Conservation (phyloP, 208 protist species). For the Plasmodiophora brassicae region DNA sequence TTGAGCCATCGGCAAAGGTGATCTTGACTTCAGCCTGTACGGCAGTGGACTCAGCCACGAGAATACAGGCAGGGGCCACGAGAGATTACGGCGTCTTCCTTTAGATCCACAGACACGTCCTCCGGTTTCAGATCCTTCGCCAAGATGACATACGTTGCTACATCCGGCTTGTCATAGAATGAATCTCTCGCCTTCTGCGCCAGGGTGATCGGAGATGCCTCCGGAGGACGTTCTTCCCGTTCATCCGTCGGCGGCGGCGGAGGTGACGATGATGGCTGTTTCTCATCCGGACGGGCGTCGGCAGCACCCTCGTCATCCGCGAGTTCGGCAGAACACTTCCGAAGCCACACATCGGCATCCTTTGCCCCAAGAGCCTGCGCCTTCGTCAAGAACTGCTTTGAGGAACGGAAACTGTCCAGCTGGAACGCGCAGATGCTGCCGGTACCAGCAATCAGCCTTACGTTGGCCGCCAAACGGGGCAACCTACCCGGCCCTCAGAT, state of each 20-base stretch:
- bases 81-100: background rate
- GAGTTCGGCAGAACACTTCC: background rate
- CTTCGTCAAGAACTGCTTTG: background rate
- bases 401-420: background rate
- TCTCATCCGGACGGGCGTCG: background rate
- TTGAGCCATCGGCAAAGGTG: background rate
- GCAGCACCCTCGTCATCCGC: too few relatives aligned
- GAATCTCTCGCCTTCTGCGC: background rate
- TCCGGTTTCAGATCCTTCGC: background rate
- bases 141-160: background rate
- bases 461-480: background rate
- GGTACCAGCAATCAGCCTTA: background rate
- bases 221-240: background rate
- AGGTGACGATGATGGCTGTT: background rate
- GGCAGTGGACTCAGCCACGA: background rate
- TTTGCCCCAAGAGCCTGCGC: background rate
- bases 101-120: background rate
- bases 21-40: background rate
- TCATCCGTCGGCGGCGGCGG: background rate
- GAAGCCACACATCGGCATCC: background rate
- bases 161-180: background rate
- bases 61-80: background rate
- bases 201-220: background rate
- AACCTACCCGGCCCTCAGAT: background rate
- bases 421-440: background rate